Evolutionary conservation across 1,139 yeast genomes (phyloP).

Genomic region (Blastobotrys buckinghamii): DNA sequence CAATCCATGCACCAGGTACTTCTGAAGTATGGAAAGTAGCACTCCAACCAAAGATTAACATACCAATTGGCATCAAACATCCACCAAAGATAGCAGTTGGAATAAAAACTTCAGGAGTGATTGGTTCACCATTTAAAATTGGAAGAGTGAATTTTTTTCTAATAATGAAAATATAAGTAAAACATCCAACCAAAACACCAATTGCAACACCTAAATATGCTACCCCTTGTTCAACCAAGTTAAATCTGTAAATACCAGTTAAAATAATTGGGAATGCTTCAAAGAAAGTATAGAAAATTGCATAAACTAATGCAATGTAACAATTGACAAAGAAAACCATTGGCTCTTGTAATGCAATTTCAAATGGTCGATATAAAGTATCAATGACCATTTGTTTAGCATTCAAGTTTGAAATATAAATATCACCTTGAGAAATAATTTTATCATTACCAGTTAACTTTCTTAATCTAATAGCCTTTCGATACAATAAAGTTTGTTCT

Average conservation of each 20-base stretch:
- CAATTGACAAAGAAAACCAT: slow-evolving; percentile 35
- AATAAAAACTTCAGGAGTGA: slow-evolving; percentile 33
- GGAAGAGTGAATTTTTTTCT: slow-evolving; percentile 7
- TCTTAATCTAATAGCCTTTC: slow-evolving; percentile 26
- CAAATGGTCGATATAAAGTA: slow-evolving; percentile 45
- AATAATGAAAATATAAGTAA: slow-evolving; percentile 3
- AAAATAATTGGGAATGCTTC: slow-evolving; percentile 59
- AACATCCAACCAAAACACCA: slow-evolving; percentile 36
- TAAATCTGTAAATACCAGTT: slow-evolving; percentile 41
- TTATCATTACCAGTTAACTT: slow-evolving; percentile 19
- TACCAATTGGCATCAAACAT: slow-evolving; percentile 44
- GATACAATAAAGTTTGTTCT: slow-evolving; percentile 19
- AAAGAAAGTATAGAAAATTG: slow-evolving; percentile 51
- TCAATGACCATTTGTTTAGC: slow-evolving; percentile 30
- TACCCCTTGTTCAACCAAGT: slow-evolving; percentile 45
- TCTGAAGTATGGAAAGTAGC: slow-evolving; percentile 34
- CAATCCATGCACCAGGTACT: slow-evolving; percentile 52
- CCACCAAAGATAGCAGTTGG: slow-evolving; percentile 43
- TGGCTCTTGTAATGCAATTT: slow-evolving; percentile 33
- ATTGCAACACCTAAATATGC: slow-evolving; percentile 42
- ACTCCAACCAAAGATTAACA: slow-evolving; percentile 50
- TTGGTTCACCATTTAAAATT: slow-evolving; percentile 27
- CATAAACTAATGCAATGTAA: slow-evolving; percentile 50
- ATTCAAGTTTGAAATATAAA: slow-evolving; percentile 4
- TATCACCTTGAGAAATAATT: slow-evolving; percentile 22